phyloP scores from a whole-genome alignment of 306 rosid species.

The Dryas octopetala region DNA sequence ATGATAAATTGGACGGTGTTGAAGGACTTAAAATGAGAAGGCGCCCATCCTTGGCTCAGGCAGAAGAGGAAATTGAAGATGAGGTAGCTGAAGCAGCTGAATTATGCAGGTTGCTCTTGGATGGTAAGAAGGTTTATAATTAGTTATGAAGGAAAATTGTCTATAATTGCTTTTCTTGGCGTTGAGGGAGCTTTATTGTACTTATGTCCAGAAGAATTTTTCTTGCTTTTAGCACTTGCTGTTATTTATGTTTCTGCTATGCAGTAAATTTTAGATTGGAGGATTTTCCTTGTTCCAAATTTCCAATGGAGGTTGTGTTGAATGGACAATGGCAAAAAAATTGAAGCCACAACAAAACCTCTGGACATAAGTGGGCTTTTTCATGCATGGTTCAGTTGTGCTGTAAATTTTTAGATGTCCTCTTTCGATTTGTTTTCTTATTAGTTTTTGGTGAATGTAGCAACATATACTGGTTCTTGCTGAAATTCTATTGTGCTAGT shows the following conservation, averaged over 20 bases:
- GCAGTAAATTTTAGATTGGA: neutral
- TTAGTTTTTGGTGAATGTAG: neutral
- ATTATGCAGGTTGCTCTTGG: slow-evolving; percentile 83
- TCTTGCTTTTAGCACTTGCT: neutral
- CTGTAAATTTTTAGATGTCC: neutral
- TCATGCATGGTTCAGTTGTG: neutral
- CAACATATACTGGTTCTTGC: neutral
- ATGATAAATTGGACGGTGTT: slow-evolving; percentile 81
- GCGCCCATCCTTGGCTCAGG: slow-evolving; percentile 77
- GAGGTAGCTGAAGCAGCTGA: slow-evolving; percentile 94
- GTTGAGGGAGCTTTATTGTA: neutral
- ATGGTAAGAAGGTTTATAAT: slow-evolving; percentile 53
- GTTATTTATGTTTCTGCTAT: neutral
- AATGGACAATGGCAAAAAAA: neutral
- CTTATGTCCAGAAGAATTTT: neutral
- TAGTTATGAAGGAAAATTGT: neutral
- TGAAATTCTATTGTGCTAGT: neutral
- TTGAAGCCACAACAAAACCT: neutral
- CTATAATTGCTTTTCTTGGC: neutral
- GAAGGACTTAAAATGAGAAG: slow-evolving; percentile 94
- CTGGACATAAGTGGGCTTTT: neutral
- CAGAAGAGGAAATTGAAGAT: slow-evolving; percentile 91
- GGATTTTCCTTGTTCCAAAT: neutral
- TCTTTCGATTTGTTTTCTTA: neutral
- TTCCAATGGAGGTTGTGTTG: neutral